Evolutionary conservation across 768 basidiomycete species (phyloP), one percentile per base, ranked within the genome.

Genomic region (Lepiota subincarnata): DNA sequence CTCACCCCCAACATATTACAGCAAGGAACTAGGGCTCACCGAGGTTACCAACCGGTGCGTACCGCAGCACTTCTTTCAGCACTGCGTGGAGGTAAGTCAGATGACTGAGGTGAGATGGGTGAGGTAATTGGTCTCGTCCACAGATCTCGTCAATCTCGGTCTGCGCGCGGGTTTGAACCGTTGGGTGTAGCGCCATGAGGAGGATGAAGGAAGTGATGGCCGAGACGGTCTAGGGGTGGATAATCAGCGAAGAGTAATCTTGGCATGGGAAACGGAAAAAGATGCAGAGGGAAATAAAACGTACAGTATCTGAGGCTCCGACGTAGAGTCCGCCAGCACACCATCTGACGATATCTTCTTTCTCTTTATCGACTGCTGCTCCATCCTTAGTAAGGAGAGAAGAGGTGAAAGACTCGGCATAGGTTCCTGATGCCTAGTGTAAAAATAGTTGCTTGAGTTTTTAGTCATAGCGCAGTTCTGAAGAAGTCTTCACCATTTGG

Each of bases 301-400:
- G n/a, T 50, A 76, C 75, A 10, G 75, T 78, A 56, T 77, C 74
- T 6, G 69, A 62, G 1, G 70, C 72, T 52, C 77, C 79, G 38
- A 76, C 75, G 55, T 79, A 81, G 3, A 78, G 63, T 2, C 74
- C 77, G 1, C 73, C 78, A 18, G 79, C 76, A 36, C 74, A 73
- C 69, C 78, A 79, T 56, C 74, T 77, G 14, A 79, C 68, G 24
- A 77, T 67, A 4, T 74, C 73, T 54, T 79, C 78, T 12, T 73
- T 64, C 26, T 70, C 70, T 13, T 37, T 50, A 28, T 61, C 61
- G 20, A 64, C 56, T 20, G 59, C 50, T 36, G 58, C 46, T 48
- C 39, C 65, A 10, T 66, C 60, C 11, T 66, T 63, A 13, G 53
- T 62, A 40, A 79, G 63, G 35, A 70, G 63, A 54, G 68, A 58